Evolutionary conservation across 345 rosid species (phyloP).

Genomic region (Boechera retrofracta): DNA sequence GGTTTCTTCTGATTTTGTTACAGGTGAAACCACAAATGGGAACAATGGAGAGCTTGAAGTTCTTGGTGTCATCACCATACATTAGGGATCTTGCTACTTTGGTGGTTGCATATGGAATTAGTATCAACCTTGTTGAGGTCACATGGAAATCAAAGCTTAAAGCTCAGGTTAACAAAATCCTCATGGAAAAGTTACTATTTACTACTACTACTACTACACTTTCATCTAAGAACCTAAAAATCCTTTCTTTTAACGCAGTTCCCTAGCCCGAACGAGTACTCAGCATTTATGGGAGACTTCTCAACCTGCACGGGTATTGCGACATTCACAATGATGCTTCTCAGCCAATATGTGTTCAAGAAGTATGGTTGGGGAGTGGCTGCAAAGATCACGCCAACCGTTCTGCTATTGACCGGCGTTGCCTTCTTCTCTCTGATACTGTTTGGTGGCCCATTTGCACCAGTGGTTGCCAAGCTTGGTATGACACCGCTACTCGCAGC

Average conservation of each 20-base stretch:
- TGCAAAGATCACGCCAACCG: conserved; percentile 90
- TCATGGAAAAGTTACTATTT: not conserved
- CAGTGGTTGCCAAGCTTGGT: conserved; percentile 73
- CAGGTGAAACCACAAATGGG: conserved; percentile 95
- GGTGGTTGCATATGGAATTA: conserved; percentile 98
- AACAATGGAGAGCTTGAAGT: conserved; percentile 95
- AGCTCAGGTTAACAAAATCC: conserved; percentile 76
- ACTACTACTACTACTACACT: not conserved
- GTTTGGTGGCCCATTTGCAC: conserved; percentile 79
- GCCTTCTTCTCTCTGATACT: conserved; percentile 90
- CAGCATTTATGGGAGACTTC: conserved; percentile 99
- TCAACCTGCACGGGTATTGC: conserved; percentile 91
- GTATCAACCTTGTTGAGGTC: conserved; percentile 97
- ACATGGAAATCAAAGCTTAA: conserved; percentile 99
- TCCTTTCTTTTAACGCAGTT: conserved; percentile 54
- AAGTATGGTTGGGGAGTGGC: conserved; percentile 98
- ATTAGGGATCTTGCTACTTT: conserved; percentile 93
- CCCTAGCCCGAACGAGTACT: conserved; percentile 96
- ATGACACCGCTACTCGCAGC: conserved; percentile 98
- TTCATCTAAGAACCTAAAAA: conserved; percentile 18
- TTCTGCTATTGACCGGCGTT: conserved; percentile 81
- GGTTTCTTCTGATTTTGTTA: conserved; percentile 22
- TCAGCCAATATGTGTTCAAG: conserved; percentile 80
- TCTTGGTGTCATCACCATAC: conserved; percentile 87
- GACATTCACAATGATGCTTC: conserved; percentile 93